phyloP scores from a whole-genome alignment of 306 rosid genomes.

The Cucurbita pepo region DNA sequence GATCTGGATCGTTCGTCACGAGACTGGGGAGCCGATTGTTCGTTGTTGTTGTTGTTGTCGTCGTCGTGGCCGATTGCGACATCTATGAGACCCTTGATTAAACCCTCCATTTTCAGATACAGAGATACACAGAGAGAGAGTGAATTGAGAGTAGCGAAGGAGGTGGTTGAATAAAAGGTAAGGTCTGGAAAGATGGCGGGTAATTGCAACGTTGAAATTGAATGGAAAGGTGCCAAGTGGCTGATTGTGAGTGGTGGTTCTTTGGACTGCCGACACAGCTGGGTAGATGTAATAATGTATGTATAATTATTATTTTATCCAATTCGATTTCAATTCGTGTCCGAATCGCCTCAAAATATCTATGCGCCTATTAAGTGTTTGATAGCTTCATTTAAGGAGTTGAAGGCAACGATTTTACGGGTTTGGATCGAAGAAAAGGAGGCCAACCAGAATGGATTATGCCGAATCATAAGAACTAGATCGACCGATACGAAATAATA shows the following conservation, averaged over 20 bases:
- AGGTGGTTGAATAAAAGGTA: slow-evolving; percentile 9
- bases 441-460: no score
- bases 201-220: slow-evolving; percentile 20
- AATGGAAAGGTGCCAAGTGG: neutral
- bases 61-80: slow-evolving; percentile 30
- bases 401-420: no score
- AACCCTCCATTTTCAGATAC: slow-evolving; percentile 34
- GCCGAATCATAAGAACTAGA: no score
- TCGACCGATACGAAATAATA: no score
- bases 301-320: neutral
- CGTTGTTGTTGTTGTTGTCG: slow-evolving; percentile 1
- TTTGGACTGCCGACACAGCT: neutral
- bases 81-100: slow-evolving; percentile 50
- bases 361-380: no score
- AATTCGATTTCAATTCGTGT: no score
- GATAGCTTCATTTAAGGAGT: no score
- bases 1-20: slow-evolving; percentile 58
- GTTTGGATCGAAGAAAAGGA: no score
- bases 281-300: neutral
- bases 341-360: no score
- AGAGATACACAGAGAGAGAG: neutral
- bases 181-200: slow-evolving; percentile 22
- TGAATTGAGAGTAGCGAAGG: neutral
- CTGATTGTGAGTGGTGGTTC: neutral
- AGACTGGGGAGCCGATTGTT: slow-evolving; percentile 12